Percentiles rank a stretch among this genome's conserved stretches.
Conservation (phyloP, 352 stramenopile species). For the Pythium pyrilobum region DNA sequence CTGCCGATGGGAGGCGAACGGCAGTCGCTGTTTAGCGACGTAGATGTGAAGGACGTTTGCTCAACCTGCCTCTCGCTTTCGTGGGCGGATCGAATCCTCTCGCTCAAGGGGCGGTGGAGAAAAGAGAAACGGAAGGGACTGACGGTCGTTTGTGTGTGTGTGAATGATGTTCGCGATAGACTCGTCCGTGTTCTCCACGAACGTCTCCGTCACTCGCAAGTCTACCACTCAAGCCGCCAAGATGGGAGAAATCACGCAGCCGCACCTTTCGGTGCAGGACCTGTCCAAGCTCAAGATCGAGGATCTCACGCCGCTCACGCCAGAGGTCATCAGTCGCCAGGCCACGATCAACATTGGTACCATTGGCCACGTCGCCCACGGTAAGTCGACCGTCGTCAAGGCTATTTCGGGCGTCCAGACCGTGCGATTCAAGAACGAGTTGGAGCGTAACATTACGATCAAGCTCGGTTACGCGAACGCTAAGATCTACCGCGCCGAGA, state of each 20-base stretch:
- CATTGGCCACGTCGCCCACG: conserved; percentile 99
- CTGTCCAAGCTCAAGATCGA: conserved; percentile 93
- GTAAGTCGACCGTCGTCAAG: conserved; percentile 99
- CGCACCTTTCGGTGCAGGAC: conserved; percentile 91
- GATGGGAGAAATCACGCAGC: conserved; percentile 67
- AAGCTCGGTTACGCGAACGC: conserved; percentile 99
- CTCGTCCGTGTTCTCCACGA: conserved; percentile 15
- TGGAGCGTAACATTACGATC: conserved; percentile 99
- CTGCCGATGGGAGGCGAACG: background rate
- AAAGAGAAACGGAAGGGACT: background rate
- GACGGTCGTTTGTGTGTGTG: background rate
- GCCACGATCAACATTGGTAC: conserved; percentile 99
- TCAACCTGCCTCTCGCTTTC: too few species aligned
- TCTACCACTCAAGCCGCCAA: conserved; percentile 10
- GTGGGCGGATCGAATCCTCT: too few species aligned
- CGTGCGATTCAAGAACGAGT: conserved; percentile 98
- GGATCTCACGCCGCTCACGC: conserved; percentile 96
- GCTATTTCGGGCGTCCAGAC: conserved; percentile 99
- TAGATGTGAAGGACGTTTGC: background rate
- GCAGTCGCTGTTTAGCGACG: background rate
- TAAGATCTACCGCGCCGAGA: conserved; percentile 97
- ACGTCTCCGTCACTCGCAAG: conserved; percentile 15
- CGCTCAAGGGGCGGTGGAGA: too few species aligned
- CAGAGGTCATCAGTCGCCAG: conserved; percentile 96
- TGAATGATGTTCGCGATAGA: conserved; percentile 10